Conservation (phyloP, 345 rosid genomes). For the Populus nigra region DNA sequence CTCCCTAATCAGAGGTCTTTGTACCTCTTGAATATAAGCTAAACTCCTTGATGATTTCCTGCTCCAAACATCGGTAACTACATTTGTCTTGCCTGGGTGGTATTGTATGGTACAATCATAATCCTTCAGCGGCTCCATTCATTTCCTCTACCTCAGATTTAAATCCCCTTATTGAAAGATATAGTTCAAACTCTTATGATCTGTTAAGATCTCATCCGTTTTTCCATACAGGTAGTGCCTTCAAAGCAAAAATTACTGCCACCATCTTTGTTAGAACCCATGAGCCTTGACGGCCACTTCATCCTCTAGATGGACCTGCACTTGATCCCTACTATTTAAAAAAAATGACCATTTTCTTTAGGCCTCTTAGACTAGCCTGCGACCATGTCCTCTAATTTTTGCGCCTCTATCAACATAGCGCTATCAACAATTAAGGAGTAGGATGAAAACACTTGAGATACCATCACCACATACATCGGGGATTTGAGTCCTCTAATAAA, state of each 20-base stretch:
- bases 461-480: no score
- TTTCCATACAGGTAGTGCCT: no score
- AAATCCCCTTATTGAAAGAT: not conserved
- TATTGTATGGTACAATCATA: not conserved
- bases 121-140: not conserved
- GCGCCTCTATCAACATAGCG: no score
- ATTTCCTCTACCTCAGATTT: not conserved
- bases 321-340: fast-evolving
- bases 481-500: no score
- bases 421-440: no score
- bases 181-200: not conserved
- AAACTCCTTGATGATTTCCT: not conserved
- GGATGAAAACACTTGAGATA: no score
- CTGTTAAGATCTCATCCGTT: not conserved
- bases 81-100: not conserved
- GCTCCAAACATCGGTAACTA: not conserved
- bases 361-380: no score
- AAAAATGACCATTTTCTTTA: no score
- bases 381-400: no score
- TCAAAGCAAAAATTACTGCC: not conserved
- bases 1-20: not conserved
- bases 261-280: not conserved
- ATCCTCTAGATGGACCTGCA: fast-evolving
- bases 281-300: fast-evolving
- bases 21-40: not conserved